A percentile compares a stretch with the other conserved stretches of the same genome.
Conservation (phyloP, 2,329 filamentous ascomycete genomes). For the Chaetomiaceae sp. region DNA sequence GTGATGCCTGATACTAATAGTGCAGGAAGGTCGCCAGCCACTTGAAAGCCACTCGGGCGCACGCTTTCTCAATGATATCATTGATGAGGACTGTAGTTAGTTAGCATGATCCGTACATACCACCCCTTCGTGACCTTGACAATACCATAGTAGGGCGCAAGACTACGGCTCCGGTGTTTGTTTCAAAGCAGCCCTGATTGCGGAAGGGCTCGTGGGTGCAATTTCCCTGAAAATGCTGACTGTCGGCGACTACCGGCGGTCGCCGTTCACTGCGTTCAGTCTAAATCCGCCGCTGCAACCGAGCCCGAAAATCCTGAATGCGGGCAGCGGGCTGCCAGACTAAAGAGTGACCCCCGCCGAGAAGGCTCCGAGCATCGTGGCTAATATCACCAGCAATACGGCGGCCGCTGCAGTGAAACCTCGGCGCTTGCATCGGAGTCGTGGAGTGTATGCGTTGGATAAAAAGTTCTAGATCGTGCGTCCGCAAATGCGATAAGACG, state of each 20-base stretch:
- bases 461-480: not conserved
- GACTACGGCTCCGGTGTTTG: too few species aligned
- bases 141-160: too few species aligned
- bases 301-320: not conserved
- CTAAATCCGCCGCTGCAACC: not conserved
- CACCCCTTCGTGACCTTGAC: too few species aligned
- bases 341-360: not conserved
- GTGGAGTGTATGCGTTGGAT: not conserved
- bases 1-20: not conserved
- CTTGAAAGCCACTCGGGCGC: not conserved
- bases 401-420: not conserved
- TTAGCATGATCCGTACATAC: too few species aligned
- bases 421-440: too few species aligned
- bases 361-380: not conserved
- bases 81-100: too few species aligned
- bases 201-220: too few species aligned
- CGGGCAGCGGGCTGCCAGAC: not conserved
- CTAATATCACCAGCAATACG: not conserved
- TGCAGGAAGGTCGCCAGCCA: not conserved
- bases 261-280: too few species aligned
- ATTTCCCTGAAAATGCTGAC: too few species aligned
- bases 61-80: not conserved
- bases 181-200: too few species aligned
- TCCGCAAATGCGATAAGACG: not conserved
- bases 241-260: too few species aligned